Evolutionary conservation across 495 filamentous ascomycete genomes (phyloP), one percentile per base, ranked within the genome.

Genomic region (Aspergillus nanangensis): DNA sequence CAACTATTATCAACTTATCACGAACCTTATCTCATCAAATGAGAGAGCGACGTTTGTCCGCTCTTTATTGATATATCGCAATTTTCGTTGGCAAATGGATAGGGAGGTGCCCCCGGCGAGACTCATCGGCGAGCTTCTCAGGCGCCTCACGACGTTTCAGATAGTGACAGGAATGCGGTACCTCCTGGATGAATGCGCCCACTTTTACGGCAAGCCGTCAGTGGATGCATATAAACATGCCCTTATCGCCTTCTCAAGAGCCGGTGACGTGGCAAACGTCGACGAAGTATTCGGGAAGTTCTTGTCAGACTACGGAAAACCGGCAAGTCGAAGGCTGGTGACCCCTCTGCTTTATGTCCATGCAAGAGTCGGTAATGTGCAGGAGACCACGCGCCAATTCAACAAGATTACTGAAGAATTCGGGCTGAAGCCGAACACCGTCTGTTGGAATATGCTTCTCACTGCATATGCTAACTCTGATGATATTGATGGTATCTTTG

Each of bases 361-460:
- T 60, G 82, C 87, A 3, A 72, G 74, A 21, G 64, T 75, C 41
- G 84, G 80, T 0, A 79, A 94, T 43, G 60, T 83, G 1, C 47
- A 62, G 15, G 72, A 78, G 29, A 80, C 83, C 9, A 53, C 68
- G 3, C 55, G 65, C 8, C 75, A 83, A 41, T 90, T 95, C 40
- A 38, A 79, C 20, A 66, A 77, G 8, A 72, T 88, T 2, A 51
- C 60, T 10, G 55, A 62, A 2, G 72, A 78, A 37, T 80, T 81
- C 45, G 65, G 70, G 0, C 52, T 87, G 11, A 39, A 66, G 14
- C 82, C 79, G 15, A 75, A 77, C 48, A 59, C 65, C 0, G 48
- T 66, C 10, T 78, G 76, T 34, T 94, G 83, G 81, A 95, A 96
- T 56, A 83, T 86, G 22, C 58, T 96, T 24, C 67, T 98, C 13